Conservation (phyloP, 257 asterid species). For the Solanum habrochaites region DNA sequence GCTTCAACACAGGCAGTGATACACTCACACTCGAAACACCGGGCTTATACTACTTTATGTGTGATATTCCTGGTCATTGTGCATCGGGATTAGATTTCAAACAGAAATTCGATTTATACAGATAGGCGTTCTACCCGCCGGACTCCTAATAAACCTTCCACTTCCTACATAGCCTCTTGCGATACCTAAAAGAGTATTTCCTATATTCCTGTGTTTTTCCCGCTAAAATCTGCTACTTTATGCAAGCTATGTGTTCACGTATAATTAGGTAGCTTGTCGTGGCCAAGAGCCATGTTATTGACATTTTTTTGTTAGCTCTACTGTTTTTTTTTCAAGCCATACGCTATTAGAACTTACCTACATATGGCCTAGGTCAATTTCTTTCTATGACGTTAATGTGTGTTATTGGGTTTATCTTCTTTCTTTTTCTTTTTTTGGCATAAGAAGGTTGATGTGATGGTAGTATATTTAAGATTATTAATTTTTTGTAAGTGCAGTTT, state of each 20-base stretch:
- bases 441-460: background rate
- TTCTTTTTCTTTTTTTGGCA: background rate
- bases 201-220: background rate
- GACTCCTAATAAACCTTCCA: background rate
- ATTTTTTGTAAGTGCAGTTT: background rate
- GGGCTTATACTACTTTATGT: background rate
- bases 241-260: background rate
- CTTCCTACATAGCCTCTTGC: background rate
- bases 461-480: too few relatives aligned
- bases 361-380: background rate
- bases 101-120: background rate
- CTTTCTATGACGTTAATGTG: background rate
- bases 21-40: background rate
- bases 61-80: background rate
- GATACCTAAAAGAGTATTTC: background rate
- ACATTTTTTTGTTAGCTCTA: background rate
- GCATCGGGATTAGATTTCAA: background rate
- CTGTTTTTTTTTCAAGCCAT: too few relatives aligned
- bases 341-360: background rate
- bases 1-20: background rate
- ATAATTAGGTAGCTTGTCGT: background rate
- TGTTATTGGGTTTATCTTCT: too few relatives aligned
- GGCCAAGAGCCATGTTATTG: background rate
- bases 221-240: background rate
- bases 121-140: background rate